Percentiles rank a stretch among this genome's conserved stretches.
phyloP scores from a whole-genome alignment of 345 rosid genomes.

The Populus simonii region DNA sequence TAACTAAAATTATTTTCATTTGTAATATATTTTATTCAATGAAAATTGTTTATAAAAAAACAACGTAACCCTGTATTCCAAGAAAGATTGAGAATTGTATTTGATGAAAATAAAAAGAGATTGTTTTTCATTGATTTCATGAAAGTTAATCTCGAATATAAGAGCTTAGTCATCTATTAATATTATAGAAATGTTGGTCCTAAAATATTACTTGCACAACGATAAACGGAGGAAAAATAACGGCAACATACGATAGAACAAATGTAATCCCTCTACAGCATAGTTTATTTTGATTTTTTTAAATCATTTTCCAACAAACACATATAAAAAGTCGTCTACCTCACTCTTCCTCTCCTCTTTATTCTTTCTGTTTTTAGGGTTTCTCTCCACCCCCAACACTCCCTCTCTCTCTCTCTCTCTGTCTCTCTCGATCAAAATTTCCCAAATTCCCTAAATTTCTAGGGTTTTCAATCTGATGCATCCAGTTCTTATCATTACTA shows the following conservation, averaged over 20 bases:
- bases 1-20: too few species aligned
- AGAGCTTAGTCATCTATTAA: too few species aligned
- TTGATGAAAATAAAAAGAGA: too few species aligned
- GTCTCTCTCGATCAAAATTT: not conserved
- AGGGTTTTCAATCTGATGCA: conserved; percentile 40
- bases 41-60: too few species aligned
- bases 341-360: not conserved
- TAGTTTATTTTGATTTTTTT: not conserved
- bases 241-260: not conserved
- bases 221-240: too few species aligned
- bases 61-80: too few species aligned
- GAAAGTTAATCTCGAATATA: too few species aligned
- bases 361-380: conserved; percentile 17
- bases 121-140: too few species aligned
- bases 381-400: not conserved
- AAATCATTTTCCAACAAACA: not conserved
- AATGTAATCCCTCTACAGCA: not conserved
- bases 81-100: too few species aligned
- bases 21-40: too few species aligned
- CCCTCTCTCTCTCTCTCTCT: not conserved
- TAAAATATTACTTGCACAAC: too few species aligned
- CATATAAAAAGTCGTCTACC: conserved; percentile 16
- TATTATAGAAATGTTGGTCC: too few species aligned
- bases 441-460: not conserved
- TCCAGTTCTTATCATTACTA: conserved; percentile 2